Base-by-base conservation (phyloP, 2,329 filamentous ascomycete genomes). In the Lanzia echinophila region DNA sequence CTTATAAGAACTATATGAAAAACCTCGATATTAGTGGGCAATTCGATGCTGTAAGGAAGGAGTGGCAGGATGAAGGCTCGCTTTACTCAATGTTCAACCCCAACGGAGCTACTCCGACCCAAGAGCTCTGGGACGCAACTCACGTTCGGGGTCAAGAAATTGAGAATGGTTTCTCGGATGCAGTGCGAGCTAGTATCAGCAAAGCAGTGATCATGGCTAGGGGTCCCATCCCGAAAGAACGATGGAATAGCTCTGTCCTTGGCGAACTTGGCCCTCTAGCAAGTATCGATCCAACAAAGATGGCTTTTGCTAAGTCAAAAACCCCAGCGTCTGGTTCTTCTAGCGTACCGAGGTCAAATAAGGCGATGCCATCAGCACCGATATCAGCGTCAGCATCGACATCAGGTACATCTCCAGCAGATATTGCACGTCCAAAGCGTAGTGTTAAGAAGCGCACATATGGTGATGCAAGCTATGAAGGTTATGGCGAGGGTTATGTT, bases 391-490 rank as follows among this genome's bases (percentile, higher is more conserved):
- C 24, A 28, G 24, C 24, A 8, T 28, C 24, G n/a, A 24, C 28
- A 20, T 13, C 44, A 12, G 22, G 19, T 11, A 12, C 41, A 41
- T 24, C 28, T 15, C 28, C 46, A 33, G 49, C 54, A 46, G 67
- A 68, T 10, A 46, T 57, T 11, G 69, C 73, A 38, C 76, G 87
- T 52, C 82, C 85, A 33, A 83, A 84, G 62, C 78, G 87, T 46
- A 74, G 76, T 53, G 77, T 81, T 58, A 88, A 87, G 73, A 90
- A 90, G 75, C 79, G 88, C 46, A 81, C 83, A 58, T 91, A 90
- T 66, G 83, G 84, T 38, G 87, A 91, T 59, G 79, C 77, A 62
- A 88, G 84, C 63, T 91, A 81, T 65, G 83, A 87, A 63, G 87
- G 87, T 41, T 90, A 90, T 63, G 79, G 81, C 43, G 86, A 90